phyloP scores from a whole-genome alignment of 1,284 basidiomycete genomes.

The Ceraceosorus guamensis region DNA sequence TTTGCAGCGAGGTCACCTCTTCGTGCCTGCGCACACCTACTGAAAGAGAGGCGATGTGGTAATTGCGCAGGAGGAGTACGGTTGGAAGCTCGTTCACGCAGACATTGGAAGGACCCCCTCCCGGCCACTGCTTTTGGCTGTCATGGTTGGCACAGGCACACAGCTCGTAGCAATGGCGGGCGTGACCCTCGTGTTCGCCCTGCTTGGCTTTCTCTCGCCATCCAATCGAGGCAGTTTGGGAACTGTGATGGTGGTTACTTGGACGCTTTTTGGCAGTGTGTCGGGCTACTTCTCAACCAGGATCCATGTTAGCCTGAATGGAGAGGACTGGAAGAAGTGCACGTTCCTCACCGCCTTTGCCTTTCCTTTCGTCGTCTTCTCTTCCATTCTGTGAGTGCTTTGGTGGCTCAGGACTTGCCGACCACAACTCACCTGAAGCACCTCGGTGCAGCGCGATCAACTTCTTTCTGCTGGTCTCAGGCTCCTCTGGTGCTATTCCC shows the following conservation, averaged over 20 bases:
- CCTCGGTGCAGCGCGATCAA: conserved; percentile 22
- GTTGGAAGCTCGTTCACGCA: conserved; percentile 93
- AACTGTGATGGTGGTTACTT: conserved; percentile 91
- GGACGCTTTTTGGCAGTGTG: conserved; percentile 86
- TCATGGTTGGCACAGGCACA: conserved; percentile 81
- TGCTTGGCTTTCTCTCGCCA: conserved; percentile 94
- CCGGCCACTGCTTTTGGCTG: conserved; percentile 66
- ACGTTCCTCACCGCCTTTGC: conserved; percentile 79
- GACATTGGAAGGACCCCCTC: conserved; percentile 86
- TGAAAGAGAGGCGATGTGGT: too few relatives aligned
- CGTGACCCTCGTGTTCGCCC: conserved; percentile 89
- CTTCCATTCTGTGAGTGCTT: conserved; percentile 14
- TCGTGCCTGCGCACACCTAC: too few relatives aligned
- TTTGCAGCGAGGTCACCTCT: too few relatives aligned
- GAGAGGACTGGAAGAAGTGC: conserved; percentile 70
- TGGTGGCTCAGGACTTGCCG: too few relatives aligned
- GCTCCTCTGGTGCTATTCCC: conserved; percentile 89
- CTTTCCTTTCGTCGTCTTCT: conserved; percentile 66
- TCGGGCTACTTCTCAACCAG: conserved; percentile 83
- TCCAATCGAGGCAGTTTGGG: conserved; percentile 90
- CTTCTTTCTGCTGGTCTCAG: conserved; percentile 61
- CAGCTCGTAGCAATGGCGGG: conserved; percentile 82
- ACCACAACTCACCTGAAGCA: too few relatives aligned
- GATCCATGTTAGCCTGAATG: conserved; percentile 74
- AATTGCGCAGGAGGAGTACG: conserved; percentile 76